These are phyloP conservation scores for Cucumis hystrix DNA, from an alignment of 306 rosid genomes.

Conservation along the genomic window DNA sequence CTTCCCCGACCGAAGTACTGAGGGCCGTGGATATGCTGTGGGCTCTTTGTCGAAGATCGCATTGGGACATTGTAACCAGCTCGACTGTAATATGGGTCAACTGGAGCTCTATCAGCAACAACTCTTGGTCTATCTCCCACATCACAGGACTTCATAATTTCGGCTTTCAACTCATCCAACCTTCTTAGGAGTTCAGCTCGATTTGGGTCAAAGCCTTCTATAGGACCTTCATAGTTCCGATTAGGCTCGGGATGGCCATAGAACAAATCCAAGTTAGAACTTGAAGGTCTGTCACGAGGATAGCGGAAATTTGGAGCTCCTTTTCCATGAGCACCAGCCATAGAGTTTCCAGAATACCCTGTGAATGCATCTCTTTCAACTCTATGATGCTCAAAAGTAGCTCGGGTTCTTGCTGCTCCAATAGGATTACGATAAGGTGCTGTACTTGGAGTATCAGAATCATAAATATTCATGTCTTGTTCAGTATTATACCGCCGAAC, in stretches of 20 bases:
- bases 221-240: neutral
- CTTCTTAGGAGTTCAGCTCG: constrained; percentile 26
- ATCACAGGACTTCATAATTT: constrained; percentile 19
- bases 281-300: constrained; percentile 29
- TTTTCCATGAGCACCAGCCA: constrained; percentile 7
- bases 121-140: constrained; percentile 19
- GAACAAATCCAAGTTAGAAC: constrained; percentile 9
- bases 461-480: constrained; percentile 2
- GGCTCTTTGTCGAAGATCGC: constrained; percentile 12
- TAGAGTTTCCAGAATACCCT: constrained; percentile 12
- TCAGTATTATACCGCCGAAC: constrained; percentile 10
- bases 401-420: constrained; percentile 9
- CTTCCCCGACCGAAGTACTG: constrained; percentile 7
- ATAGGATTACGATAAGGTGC: neutral
- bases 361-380: constrained; percentile 16
- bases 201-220: constrained; percentile 13
- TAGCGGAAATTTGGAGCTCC: constrained; percentile 14
- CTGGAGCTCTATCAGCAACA: constrained; percentile 17
- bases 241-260: constrained; percentile 10
- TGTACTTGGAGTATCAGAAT: constrained; percentile 10
- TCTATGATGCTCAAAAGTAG: constrained; percentile 9
- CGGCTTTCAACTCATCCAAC: constrained; percentile 34
- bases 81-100: constrained; percentile 13
- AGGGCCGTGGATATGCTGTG: neutral
- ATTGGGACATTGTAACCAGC: constrained; percentile 10